Evolutionary conservation across 257 asterid species (phyloP).

Genomic region (Solanum boliviense): DNA sequence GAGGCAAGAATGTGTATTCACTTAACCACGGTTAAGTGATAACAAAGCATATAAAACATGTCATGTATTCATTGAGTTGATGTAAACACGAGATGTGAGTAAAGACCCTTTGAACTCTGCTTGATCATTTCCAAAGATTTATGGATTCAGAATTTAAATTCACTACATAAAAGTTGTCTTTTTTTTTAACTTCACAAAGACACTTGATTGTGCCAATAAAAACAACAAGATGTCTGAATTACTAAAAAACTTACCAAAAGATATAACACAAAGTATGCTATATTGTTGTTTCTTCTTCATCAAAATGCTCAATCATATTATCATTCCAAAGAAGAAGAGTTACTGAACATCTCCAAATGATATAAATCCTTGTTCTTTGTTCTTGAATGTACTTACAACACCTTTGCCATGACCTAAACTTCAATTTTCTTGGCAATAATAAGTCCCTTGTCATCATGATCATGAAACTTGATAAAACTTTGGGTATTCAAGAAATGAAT

Average conservation of each 20-base stretch:
- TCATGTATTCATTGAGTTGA: neutral
- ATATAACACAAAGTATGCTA: neutral
- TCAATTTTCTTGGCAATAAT: constrained; percentile 9
- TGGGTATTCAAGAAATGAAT: neutral
- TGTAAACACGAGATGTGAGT: neutral
- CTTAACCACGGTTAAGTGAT: neutral
- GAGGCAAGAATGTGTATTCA: neutral
- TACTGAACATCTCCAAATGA: constrained; percentile 70
- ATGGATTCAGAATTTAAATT: neutral
- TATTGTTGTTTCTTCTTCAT: neutral
- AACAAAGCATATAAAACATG: neutral
- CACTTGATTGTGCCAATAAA: neutral
- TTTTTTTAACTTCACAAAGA: neutral
- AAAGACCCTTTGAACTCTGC: neutral
- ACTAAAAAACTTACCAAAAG: neutral
- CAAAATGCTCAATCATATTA: neutral
- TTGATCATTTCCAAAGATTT: neutral
- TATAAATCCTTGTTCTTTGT: constrained; percentile 65
- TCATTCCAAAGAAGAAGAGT: constrained; percentile 54
- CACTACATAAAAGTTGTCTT: neutral
- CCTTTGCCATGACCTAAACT: constrained; percentile 35
- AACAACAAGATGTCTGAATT: neutral
- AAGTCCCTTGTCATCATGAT: constrained; percentile 40
- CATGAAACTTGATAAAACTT: neutral
- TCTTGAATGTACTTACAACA: constrained; percentile 65